A percentile compares a stretch with the other conserved stretches of the same genome.
Evolutionary conservation across 2,329 filamentous ascomycete species (phyloP).

Genomic region (Aspergillus chevalieri): DNA sequence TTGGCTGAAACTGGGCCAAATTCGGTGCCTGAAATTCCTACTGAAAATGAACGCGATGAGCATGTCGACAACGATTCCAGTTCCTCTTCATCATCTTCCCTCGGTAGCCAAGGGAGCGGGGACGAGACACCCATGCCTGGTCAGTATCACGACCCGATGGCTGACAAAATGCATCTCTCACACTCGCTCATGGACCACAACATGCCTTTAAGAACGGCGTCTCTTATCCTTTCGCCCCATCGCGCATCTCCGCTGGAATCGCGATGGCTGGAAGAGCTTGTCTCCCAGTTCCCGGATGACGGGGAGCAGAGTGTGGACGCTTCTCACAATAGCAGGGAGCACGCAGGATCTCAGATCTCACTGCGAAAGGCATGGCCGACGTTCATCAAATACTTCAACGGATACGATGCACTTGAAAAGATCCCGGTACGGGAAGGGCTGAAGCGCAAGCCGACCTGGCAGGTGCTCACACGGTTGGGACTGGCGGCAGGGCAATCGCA

Average conservation of each 20-base stretch:
- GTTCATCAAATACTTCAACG: slow-evolving; percentile 83
- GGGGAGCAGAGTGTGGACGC: slow-evolving; percentile 8
- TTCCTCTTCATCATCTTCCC: slow-evolving; percentile 35
- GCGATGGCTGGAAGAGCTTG: slow-evolving; percentile 54
- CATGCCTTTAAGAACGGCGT: slow-evolving; percentile 42
- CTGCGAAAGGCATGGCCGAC: slow-evolving; percentile 63
- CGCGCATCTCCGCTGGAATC: slow-evolving; percentile 73
- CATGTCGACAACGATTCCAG: slow-evolving; percentile 15
- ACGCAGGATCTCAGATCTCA: slow-evolving; percentile 20
- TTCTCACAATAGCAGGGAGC: slow-evolving; percentile 15
- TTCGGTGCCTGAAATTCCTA: slow-evolving; percentile 14
- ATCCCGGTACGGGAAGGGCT: slow-evolving; percentile 78
- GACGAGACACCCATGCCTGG: slow-evolving; percentile 32
- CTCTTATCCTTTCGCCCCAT: slow-evolving; percentile 71
- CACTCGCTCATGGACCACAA: slow-evolving; percentile 30
- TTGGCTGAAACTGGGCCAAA: slow-evolving; percentile 24
- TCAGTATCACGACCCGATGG: slow-evolving; percentile 14
- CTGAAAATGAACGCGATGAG: slow-evolving; percentile 1
- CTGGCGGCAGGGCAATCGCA: slow-evolving; percentile 47
- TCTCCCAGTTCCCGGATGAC: slow-evolving; percentile 31
- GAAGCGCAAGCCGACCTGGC: slow-evolving; percentile 64
- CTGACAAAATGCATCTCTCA: slow-evolving; percentile 22
- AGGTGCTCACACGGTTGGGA: slow-evolving; percentile 58
- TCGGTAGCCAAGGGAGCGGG: slow-evolving; percentile 33
- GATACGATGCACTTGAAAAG: slow-evolving; percentile 74